Evolutionary conservation across 345 rosid genomes (phyloP).

Genomic region (Schrenkiella parvula): DNA sequence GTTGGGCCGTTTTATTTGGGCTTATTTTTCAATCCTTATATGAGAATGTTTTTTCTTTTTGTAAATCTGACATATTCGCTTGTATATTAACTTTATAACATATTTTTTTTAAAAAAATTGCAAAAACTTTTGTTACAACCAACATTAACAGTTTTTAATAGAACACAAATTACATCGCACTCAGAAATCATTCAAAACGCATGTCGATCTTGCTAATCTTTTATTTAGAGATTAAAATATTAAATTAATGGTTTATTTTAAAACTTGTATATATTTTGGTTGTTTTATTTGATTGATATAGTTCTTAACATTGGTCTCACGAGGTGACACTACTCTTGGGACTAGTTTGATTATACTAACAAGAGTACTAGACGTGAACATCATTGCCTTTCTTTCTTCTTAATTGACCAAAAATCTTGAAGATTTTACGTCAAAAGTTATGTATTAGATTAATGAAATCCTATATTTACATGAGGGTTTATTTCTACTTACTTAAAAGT

Average conservation of each 20-base stretch:
- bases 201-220: too few relatives aligned
- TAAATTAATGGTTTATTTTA: too few relatives aligned
- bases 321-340: too few relatives aligned
- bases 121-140: not conserved
- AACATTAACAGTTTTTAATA: not conserved
- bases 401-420: not conserved
- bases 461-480: not conserved
- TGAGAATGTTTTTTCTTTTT: not conserved
- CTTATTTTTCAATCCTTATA: not conserved
- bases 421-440: not conserved
- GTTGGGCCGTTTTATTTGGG: constrained; percentile 18
- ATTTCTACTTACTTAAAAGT: not conserved
- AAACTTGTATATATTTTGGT: too few relatives aligned
- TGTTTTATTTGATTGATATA: too few relatives aligned
- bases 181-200: too few relatives aligned
- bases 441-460: not conserved
- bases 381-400: not conserved
- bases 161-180: too few relatives aligned
- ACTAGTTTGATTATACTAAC: too few relatives aligned
- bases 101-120: not conserved
- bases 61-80: not conserved
- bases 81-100: not conserved
- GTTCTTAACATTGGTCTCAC: too few relatives aligned
- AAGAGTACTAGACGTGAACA: not conserved
- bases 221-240: too few relatives aligned